Conservation (phyloP, 495 filamentous ascomycete genomes). For the Tuber indicum region DNA sequence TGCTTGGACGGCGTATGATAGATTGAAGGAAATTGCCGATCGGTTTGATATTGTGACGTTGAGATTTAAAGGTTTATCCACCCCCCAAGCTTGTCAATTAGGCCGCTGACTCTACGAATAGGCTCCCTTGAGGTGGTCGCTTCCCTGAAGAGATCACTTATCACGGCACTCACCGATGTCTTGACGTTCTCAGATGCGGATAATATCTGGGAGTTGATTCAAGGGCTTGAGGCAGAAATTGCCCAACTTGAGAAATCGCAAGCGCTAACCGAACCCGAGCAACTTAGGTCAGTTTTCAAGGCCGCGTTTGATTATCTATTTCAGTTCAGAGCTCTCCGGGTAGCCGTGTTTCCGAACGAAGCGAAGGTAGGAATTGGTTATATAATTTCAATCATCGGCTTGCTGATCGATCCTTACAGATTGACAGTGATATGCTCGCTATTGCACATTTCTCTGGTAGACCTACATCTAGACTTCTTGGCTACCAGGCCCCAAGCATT, state of each 20-base stretch:
- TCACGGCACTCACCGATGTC: conserved; percentile 49
- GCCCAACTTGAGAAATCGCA: conserved; percentile 47
- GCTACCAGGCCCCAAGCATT: conserved; percentile 25
- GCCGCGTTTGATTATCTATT: conserved; percentile 31
- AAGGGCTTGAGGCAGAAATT: conserved; percentile 55
- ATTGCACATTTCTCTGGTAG: conserved; percentile 37
- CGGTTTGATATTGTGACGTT: conserved; percentile 60
- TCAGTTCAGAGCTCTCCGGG: conserved; percentile 27
- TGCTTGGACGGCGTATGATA: conserved; percentile 50
- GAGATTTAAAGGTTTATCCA: conserved; percentile 46
- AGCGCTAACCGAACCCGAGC: neutral
- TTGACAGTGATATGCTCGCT: conserved; percentile 25
- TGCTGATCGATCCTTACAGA: conserved; percentile 1
- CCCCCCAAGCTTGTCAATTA: conserved; percentile 36
- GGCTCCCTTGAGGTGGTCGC: conserved; percentile 30
- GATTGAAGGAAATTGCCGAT: conserved; percentile 62
- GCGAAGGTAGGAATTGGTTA: neutral
- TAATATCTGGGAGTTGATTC: conserved; percentile 44
- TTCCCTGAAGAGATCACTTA: conserved; percentile 49
- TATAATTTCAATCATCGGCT: neutral
- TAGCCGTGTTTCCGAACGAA: neutral
- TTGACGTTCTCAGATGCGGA: conserved; percentile 45
- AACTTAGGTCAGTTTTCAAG: conserved; percentile 18
- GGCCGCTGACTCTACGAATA: conserved; percentile 5
- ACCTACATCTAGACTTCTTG: conserved; percentile 29